Percentiles rank a stretch among this genome's conserved stretches.
phyloP scores from a whole-genome alignment of 345 rosid species.

The Ceriops tagal region DNA sequence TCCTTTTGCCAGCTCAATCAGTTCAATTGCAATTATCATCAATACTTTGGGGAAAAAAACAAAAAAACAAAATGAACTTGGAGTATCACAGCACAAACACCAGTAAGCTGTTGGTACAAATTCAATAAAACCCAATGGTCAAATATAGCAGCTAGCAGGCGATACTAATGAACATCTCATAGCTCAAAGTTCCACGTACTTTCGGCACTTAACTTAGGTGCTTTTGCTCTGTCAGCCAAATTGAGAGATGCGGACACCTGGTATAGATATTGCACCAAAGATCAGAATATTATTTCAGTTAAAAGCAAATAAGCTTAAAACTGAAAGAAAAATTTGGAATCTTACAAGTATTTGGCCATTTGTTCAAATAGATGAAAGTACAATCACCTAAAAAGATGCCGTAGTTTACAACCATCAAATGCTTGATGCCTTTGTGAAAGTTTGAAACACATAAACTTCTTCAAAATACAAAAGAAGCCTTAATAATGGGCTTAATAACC shows the following conservation, averaged over 20 bases:
- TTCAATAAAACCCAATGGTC: slow-evolving; percentile 8
- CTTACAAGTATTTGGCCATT: not conserved
- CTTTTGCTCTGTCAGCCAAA: slow-evolving; percentile 58
- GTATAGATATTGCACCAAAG: slow-evolving; percentile 1
- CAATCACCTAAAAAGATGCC: not conserved
- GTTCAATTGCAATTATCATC: slow-evolving; percentile 8
- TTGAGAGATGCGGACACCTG: slow-evolving; percentile 68
- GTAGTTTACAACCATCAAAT: not conserved
- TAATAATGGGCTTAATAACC: too few relatives aligned
- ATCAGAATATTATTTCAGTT: slow-evolving; percentile 2
- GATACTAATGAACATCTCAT: slow-evolving; percentile 21
- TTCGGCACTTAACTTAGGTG: slow-evolving; percentile 70
- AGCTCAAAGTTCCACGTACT: slow-evolving; percentile 73
- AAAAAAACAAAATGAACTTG: slow-evolving; percentile 4
- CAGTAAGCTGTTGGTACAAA: slow-evolving; percentile 18
- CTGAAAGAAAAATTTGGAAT: not conserved
- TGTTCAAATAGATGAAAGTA: slow-evolving; percentile 1
- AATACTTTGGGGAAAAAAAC: not conserved
- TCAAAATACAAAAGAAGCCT: too few relatives aligned
- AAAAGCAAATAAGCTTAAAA: not conserved
- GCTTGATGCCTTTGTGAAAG: too few relatives aligned
- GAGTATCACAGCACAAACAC: slow-evolving; percentile 1
- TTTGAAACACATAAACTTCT: too few relatives aligned
- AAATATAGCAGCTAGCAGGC: slow-evolving; percentile 3
- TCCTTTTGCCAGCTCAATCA: slow-evolving; percentile 5